Evolutionary conservation across 176 grass and related monocot genomes (phyloP).

Genomic region (Avena sativa): DNA sequence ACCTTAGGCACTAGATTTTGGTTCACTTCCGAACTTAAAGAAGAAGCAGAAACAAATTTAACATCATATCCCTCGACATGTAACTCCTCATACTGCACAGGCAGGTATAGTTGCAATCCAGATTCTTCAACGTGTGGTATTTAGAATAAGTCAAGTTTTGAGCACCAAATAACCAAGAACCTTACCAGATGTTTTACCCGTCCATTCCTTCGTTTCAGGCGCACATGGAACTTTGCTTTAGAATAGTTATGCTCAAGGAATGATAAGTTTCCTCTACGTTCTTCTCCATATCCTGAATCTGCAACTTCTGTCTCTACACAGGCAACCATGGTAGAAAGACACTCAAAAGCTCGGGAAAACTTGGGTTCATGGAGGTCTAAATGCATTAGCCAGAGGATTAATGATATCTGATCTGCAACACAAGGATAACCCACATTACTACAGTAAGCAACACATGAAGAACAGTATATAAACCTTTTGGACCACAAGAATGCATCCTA

Average conservation of each 20-base stretch:
- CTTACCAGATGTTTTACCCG: conserved; percentile 84
- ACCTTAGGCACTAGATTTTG: conserved; percentile 92
- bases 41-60: conserved; percentile 63
- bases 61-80: conserved; percentile 63
- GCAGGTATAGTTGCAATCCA: not conserved
- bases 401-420: conserved; percentile 89
- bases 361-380: conserved; percentile 81
- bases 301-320: conserved; percentile 65
- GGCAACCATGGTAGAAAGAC: conserved; percentile 82
- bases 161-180: conserved; percentile 12
- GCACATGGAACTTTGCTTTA: conserved; percentile 67
- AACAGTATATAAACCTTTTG: not conserved
- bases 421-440: conserved; percentile 20
- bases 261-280: conserved; percentile 50
- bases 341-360: conserved; percentile 69
- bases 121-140: conserved; percentile 16
- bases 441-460: not conserved
- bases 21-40: conserved; percentile 58
- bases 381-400: conserved; percentile 92
- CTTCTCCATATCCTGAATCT: conserved; percentile 51
- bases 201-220: conserved; percentile 86
- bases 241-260: conserved; percentile 69
- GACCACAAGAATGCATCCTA: conserved; percentile 17
- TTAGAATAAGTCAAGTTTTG: conserved; percentile 12
- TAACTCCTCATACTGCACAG: conserved; percentile 68